Conservation (phyloP, 139 green algal genomes). For the Chloropicon primus region DNA sequence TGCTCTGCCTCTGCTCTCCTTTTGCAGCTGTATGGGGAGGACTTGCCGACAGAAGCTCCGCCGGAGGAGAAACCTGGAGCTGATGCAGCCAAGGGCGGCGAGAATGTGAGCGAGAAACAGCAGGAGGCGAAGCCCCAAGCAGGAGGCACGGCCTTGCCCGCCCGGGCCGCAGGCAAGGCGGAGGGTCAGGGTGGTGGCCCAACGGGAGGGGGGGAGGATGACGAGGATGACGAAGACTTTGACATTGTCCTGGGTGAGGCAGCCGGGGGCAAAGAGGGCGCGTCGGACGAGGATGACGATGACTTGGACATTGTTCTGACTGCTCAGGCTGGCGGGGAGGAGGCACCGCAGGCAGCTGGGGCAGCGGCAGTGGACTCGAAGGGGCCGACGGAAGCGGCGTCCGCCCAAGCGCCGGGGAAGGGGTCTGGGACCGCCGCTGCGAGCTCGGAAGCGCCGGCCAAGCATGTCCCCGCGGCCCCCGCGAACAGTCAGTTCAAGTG, state of each 20-base stretch:
- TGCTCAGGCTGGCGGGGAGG: background rate
- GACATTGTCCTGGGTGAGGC: background rate
- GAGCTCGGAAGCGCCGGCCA: background rate
- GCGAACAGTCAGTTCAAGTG: background rate
- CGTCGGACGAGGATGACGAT: background rate
- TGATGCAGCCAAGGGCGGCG: background rate
- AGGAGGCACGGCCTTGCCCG: no score
- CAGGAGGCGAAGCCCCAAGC: no score
- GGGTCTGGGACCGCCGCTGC: background rate
- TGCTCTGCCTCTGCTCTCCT: no score
- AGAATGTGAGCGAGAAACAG: background rate
- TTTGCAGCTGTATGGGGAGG: background rate
- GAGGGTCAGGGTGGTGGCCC: background rate
- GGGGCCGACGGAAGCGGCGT: background rate
- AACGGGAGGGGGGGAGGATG: no score
- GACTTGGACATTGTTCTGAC: background rate
- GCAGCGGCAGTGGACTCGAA: no score
- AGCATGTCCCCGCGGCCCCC: background rate
- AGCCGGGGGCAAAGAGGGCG: background rate
- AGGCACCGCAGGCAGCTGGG: background rate
- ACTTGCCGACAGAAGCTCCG: background rate
- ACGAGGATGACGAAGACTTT: background rate
- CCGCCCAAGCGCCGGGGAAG: background rate
- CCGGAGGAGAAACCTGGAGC: background rate
- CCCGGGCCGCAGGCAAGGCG: background rate